A percentile compares a stretch with the other conserved stretches of the same genome.
These are phyloP conservation scores for Cicer yamashitae DNA, from an alignment of 306 rosid genomes.

Conservation along the genomic window DNA sequence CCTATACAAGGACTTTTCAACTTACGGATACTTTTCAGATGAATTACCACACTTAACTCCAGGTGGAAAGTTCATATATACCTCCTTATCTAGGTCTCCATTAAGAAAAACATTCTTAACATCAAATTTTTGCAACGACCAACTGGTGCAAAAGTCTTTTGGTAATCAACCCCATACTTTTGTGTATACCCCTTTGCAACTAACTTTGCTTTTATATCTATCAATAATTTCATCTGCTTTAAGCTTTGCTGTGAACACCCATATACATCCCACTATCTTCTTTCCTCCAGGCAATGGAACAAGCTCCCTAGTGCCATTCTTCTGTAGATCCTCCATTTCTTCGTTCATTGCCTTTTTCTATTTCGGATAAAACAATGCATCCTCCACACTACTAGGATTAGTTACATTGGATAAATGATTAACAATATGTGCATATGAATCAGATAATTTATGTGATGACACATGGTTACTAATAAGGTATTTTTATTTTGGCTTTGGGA, in stretches of 20 bases:
- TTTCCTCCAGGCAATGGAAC: neutral
- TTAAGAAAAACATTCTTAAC: neutral
- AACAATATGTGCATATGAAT: neutral
- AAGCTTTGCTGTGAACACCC: neutral
- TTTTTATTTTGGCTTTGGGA: neutral
- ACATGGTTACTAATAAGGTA: conserved; percentile 2
- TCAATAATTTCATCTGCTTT: neutral
- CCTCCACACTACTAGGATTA: conserved; percentile 1
- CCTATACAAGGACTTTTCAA: neutral
- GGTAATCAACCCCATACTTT: neutral
- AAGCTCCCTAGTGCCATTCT: neutral
- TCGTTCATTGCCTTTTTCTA: neutral
- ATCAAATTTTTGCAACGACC: neutral
- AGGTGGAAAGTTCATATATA: neutral
- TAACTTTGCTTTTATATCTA: neutral
- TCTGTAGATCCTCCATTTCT: neutral
- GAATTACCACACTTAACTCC: neutral
- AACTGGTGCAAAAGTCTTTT: neutral
- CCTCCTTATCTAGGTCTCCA: neutral
- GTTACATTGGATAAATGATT: neutral
- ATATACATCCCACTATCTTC: neutral
- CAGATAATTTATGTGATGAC: conserved; percentile 9
- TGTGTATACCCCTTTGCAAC: conserved; percentile 1
- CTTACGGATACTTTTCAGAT: neutral
- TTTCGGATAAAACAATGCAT: neutral